These are phyloP conservation scores for Ophiorrhiza pumila DNA, from an alignment of 257 asterid genomes.

Conservation along the genomic window DNA sequence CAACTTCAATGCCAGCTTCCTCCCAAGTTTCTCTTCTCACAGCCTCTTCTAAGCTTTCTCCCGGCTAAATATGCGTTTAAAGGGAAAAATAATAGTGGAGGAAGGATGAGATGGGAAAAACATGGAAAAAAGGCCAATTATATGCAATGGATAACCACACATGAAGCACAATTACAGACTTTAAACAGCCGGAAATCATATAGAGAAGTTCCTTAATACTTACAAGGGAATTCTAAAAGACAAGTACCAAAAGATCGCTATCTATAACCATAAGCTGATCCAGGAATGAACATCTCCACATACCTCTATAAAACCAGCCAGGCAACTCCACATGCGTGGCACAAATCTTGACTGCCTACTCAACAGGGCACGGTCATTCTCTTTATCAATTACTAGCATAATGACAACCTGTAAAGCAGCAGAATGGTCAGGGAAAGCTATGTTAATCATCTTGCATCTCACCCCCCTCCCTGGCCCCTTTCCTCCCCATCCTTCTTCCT, in stretches of 20 bases:
- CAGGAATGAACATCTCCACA: slow-evolving; percentile 14
- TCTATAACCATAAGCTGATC: neutral
- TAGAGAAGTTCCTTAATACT: neutral
- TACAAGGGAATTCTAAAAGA: neutral
- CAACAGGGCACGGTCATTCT: slow-evolving; percentile 74
- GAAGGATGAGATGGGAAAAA: slow-evolving; percentile 2
- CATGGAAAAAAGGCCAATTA: neutral
- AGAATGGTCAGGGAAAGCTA: slow-evolving; percentile 18
- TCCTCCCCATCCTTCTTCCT: neutral
- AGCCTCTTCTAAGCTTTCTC: slow-evolving; percentile 97
- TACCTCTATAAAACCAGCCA: slow-evolving; percentile 97
- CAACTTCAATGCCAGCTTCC: slow-evolving; percentile 95
- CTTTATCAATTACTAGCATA: slow-evolving; percentile 90
- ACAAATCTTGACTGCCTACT: slow-evolving; percentile 94
- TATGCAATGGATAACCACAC: neutral
- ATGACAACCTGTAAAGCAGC: slow-evolving; percentile 67
- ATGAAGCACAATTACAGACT: neutral
- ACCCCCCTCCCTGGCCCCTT: neutral
- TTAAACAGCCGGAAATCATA: neutral
- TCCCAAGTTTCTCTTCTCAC: slow-evolving; percentile 96
- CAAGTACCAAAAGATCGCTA: neutral
- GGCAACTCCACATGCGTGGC: slow-evolving; percentile 99
- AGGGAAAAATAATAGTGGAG: slow-evolving; percentile 2
- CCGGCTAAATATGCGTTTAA: slow-evolving; percentile 54
- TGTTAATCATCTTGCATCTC: slow-evolving; percentile 10